Base-by-base conservation (phyloP, 257 asterid species). In the Phtheirospermum japonicum region DNA sequence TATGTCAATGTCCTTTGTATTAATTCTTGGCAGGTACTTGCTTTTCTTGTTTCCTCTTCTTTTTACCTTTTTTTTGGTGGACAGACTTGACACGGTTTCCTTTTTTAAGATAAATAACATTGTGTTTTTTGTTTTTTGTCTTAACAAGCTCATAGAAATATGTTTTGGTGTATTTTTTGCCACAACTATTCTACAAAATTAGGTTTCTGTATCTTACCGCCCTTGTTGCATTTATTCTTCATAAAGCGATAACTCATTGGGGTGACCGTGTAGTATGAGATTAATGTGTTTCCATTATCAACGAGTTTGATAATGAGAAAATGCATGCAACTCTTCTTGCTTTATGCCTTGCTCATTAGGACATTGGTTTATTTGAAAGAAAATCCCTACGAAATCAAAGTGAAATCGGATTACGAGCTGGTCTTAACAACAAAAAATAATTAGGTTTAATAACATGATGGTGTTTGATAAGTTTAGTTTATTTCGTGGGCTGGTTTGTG, bases 21-120 rank as follows among this genome's bases (percentile, higher is more conserved):
- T 69, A 92, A 92, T 79, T 81, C 97, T 67, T 92, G 99, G 99
- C 99, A 92, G 97, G 98, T 85, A 66, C 75, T 32, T 69, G 37
- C n/a, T 64, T 63, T 40, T 48, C 11, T 48, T 57, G 16, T 55
- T 59, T 52, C 43, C 31, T 72, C 9, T 34, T 75, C 48, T 26
- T 50, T 16, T 45, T 14, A 17, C 55, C 34, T 61, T 63, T 19
- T n/a, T 68, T 56, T 49, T 32, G 64, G 59, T 34, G 12, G 46
- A 31, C 28, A 2, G 37, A 37, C 42, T 16, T 34, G 10, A 12
- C 26, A 23, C 42, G n/a, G n/a, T 32, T 60, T 46, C 49, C n/a
- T 32, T 59, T 46, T 33, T 42, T 10, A 30, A 59, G 59, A 48
- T 48, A 36, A 17, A 34, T 57, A 32, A n/a, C 49, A 14, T 42